A percentile compares a stretch with the other conserved stretches of the same genome.
These are phyloP conservation scores for Tylopilus sp. DNA, from an alignment of 1,284 basidiomycete species.

Conservation along the genomic window DNA sequence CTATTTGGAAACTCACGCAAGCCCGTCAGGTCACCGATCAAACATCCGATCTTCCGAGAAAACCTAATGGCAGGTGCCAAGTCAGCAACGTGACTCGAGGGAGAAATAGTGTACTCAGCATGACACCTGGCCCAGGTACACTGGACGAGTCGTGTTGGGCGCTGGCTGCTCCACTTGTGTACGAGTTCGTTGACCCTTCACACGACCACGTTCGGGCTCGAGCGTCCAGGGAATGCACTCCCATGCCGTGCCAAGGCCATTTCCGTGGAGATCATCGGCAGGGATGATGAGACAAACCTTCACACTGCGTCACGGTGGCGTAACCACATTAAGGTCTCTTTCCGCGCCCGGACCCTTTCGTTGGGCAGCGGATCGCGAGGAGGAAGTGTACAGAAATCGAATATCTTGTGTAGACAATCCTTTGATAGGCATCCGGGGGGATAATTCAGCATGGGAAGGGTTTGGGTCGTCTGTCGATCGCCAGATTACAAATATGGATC, in stretches of 20 bases:
- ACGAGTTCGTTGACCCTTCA: neutral
- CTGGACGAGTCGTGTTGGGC: neutral
- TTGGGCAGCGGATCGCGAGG: neutral
- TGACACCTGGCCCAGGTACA: neutral
- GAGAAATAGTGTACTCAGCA: slow-evolving; percentile 2
- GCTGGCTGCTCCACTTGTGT: neutral
- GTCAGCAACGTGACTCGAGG: neutral
- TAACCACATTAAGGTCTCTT: neutral
- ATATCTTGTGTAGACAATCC: slow-evolving; percentile 8
- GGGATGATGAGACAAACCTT: neutral
- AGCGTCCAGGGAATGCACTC: slow-evolving; percentile 4
- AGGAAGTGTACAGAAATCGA: neutral
- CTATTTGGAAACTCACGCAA: neutral
- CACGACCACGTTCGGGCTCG: neutral
- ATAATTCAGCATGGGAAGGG: slow-evolving; percentile 23
- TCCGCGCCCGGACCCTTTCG: neutral
- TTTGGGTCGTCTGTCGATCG: slow-evolving; percentile 17
- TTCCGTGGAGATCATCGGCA: neutral
- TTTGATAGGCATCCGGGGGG: slow-evolving; percentile 16
- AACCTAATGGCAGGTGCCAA: slow-evolving; percentile 1
- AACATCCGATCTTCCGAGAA: neutral
- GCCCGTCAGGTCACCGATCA: slow-evolving; percentile 1
- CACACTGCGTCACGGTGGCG: neutral
- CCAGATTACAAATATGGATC: neutral
- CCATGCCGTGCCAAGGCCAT: slow-evolving; percentile 1